A percentile compares a stretch with the other conserved stretches of the same genome.
phyloP scores from a whole-genome alignment of 768 basidiomycete species.

The Russula sp. region DNA sequence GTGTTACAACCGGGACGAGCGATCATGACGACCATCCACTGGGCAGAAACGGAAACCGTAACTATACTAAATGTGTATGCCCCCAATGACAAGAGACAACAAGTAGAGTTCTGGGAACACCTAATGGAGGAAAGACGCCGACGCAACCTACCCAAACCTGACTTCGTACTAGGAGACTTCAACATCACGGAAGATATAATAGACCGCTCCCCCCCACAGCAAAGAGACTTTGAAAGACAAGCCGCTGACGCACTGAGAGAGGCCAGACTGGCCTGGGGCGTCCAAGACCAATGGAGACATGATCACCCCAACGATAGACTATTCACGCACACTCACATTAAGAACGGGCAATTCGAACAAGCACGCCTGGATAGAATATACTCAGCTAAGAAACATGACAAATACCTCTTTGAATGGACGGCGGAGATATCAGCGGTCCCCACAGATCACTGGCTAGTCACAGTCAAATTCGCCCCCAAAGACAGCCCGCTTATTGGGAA shows the following conservation, averaged over 20 bases:
- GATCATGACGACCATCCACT: no score
- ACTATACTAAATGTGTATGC: conserved; percentile 24
- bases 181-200: not conserved
- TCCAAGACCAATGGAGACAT: not conserved
- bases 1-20: no score
- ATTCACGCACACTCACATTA: not conserved
- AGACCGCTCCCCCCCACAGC: not conserved
- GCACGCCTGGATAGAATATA: conserved; percentile 7
- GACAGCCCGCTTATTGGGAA: not conserved
- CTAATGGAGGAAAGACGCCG: not conserved
- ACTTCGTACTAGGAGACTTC: conserved; percentile 3
- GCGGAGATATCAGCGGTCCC: not conserved
- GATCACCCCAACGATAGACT: not conserved
- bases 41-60: no score
- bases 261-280: not conserved
- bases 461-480: not conserved
- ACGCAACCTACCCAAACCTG: not conserved
- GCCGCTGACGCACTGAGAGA: not conserved
- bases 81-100: conserved; percentile 7
- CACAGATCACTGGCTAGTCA: not conserved
- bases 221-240: rapidly evolving
- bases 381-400: not conserved
- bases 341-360: not conserved
- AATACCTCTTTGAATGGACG: not conserved
- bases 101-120: conserved; percentile 17